phyloP scores from a whole-genome alignment of 352 stramenopile genomes.

The Globisporangium takayamanum region DNA sequence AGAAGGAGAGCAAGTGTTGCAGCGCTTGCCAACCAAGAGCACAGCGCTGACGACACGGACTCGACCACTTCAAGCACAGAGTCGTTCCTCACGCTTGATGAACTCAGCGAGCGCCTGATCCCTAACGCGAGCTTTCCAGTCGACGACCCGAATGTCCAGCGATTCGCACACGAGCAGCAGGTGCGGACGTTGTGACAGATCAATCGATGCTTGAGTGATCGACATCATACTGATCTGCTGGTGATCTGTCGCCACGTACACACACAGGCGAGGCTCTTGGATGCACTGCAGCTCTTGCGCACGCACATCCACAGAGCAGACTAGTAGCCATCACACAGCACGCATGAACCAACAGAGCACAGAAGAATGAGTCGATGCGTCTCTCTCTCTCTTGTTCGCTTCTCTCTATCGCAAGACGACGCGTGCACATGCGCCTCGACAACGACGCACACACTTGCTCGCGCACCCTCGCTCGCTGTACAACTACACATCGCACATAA shows the following conservation, averaged over 20 bases:
- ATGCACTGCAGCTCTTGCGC: conserved; percentile 1
- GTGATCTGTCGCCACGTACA: neutral
- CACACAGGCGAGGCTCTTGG: conserved; percentile 6
- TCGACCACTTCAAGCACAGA: neutral
- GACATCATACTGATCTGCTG: neutral
- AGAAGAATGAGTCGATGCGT: neutral
- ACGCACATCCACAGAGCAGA: neutral
- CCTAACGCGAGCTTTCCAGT: conserved; percentile 24
- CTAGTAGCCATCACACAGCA: neutral
- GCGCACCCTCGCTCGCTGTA: neutral
- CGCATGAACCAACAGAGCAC: neutral
- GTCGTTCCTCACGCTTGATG: conserved; percentile 23
- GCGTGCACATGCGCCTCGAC: no score
- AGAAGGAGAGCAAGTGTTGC: neutral
- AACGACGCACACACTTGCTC: no score
- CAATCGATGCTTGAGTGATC: neutral
- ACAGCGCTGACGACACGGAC: neutral
- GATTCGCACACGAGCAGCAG: conserved; percentile 27
- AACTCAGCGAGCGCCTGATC: conserved; percentile 23
- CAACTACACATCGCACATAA: no score
- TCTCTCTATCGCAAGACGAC: neutral
- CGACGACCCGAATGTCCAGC: conserved; percentile 16
- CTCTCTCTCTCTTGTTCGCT: no score
- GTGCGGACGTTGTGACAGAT: neutral
- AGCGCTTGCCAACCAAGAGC: neutral